Evolutionary conservation across 2,329 filamentous ascomycete genomes (phyloP), one percentile per base, ranked within the genome.

Genomic region (Sarocladiaceae sp.): DNA sequence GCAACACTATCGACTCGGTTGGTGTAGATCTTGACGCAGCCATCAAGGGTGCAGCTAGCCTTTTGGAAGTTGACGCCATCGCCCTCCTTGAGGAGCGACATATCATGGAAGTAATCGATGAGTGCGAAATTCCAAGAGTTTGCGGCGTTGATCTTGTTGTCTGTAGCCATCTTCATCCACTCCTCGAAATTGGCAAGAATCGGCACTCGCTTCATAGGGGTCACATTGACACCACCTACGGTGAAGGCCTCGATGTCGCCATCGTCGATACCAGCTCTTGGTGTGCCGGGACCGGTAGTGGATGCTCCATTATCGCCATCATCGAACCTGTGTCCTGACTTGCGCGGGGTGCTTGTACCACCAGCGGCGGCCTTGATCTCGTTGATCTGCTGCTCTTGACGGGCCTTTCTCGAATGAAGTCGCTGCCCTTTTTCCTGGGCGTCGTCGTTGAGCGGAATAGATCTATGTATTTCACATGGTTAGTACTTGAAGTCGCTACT

Each of bases 111-210:
- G 67, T 98, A 98, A 65, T 98, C 93, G 60, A 98, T 98, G 15
- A 98, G 78, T n/a, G 93, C 93, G 67, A 98, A 97, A 64, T 97
- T 97, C 93, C 93, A 98, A 23, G 90, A 96, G 65, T 98, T 98
- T 48, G 85, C 82, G 40, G 93, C 91, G 62, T 97, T 98, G 73
- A 98, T 98, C 67, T 93, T 93, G 69, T 98, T 98, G 70, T 98
- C 93, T 13, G 93, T 97, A 2, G 93, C 93, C 89, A 98, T 95
- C 74, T 97, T 98, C 89, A 98, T 97, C 93, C 91, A 97, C 63
- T 98, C 93, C 64, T 98, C 93, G 57, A 97, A 98, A 66, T 98
- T 98, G 58, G 93, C 93, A 45, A 98, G 73, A 55, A 98, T 85
- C 1, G 93, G 93, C 21, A 95, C 88, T 49, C 90, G 85, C 74